Percentiles rank a stretch among this genome's conserved stretches.
Evolutionary conservation across 495 filamentous ascomycete genomes (phyloP).

Genomic region (Delitschia confertaspora): DNA sequence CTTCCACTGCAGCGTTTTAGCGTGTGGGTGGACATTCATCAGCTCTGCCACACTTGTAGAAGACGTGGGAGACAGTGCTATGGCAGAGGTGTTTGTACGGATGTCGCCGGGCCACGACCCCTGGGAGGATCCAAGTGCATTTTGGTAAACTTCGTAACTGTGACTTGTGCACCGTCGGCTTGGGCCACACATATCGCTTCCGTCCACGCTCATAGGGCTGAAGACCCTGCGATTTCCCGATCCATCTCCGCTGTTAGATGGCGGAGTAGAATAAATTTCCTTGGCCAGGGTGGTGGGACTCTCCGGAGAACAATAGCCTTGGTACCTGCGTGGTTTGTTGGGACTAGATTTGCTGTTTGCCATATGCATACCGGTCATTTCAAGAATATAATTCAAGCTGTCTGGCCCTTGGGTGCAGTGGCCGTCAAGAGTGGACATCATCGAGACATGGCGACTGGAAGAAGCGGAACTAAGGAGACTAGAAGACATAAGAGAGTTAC

Average conservation of each 20-base stretch:
- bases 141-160: conserved; percentile 7
- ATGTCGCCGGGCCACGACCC: too few relatives aligned
- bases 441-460: conserved; percentile 2
- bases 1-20: too few relatives aligned
- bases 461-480: background rate
- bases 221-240: background rate
- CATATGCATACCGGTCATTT: conserved; percentile 16
- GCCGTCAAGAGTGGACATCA: conserved; percentile 8
- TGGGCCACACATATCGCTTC: conserved; percentile 16
- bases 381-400: conserved; percentile 5
- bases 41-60: too few relatives aligned
- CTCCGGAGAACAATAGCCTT: conserved; percentile 11
- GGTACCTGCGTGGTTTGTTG: background rate
- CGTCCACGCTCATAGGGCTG: conserved; percentile 16
- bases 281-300: conserved; percentile 12
- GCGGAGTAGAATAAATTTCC: conserved; percentile 6
- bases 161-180: conserved; percentile 7
- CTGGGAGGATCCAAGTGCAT: too few relatives aligned
- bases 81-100: too few relatives aligned
- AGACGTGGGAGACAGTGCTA: too few relatives aligned
- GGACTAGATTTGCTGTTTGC: background rate
- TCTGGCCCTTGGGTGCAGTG: background rate
- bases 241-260: conserved; percentile 5
- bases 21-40: too few relatives aligned
- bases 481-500: background rate